phyloP scores from a whole-genome alignment of 208 protist species.

The Histomonas meleagridis region DNA sequence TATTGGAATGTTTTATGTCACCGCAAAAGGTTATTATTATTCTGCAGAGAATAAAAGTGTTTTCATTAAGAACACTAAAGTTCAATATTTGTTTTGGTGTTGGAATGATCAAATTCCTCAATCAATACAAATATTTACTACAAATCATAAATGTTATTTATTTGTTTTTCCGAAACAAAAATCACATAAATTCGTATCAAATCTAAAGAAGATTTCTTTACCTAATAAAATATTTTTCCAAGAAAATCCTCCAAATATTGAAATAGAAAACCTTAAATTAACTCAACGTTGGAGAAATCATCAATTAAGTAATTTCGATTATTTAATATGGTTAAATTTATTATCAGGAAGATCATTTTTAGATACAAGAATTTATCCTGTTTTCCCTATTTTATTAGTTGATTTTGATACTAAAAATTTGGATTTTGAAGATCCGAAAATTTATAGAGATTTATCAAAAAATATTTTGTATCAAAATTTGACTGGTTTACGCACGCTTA shows the following conservation, averaged over 20 bases:
- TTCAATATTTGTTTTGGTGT: neutral
- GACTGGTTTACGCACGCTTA: too few species aligned
- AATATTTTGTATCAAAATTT: too few species aligned
- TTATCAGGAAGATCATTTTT: neutral
- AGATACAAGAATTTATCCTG: neutral
- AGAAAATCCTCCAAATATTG: neutral
- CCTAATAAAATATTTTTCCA: neutral
- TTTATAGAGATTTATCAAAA: neutral
- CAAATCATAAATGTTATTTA: neutral
- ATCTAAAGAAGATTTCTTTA: neutral
- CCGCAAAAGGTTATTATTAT: neutral
- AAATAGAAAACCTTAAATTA: neutral
- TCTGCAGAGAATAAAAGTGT: neutral
- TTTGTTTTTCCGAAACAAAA: neutral
- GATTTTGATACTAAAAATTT: neutral
- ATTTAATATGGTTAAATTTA: neutral
- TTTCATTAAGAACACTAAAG: neutral
- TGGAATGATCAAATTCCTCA: neutral
- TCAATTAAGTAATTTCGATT: neutral
- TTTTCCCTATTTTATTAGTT: neutral
- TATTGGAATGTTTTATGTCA: neutral
- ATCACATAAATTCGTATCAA: neutral
- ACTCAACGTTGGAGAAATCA: neutral
- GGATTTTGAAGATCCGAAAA: neutral
- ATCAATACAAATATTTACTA: conserved; percentile 6